Base-by-base conservation (phyloP, 306 rosid species). In the Cucurbita argyrosperma region DNA sequence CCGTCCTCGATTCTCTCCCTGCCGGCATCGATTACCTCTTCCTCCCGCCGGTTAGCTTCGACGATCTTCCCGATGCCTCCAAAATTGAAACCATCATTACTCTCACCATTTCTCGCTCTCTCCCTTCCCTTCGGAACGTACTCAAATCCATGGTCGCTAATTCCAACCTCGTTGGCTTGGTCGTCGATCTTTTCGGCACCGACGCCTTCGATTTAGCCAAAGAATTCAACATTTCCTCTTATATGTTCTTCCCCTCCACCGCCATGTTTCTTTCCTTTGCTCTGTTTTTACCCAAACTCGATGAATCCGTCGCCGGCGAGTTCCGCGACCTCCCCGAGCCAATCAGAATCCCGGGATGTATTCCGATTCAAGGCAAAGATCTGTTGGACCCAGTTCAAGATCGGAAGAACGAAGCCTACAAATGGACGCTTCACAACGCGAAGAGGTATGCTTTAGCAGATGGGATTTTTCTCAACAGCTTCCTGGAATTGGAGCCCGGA, bases 101-200 rank as follows among this genome's bases (percentile, higher is more conserved):
- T n/a, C 88, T 82, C 79, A 80, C 86, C 51, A 75, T 85, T 26
- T 7, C 76, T 15, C 86, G 88, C 9, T 85, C 86, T 1, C 77
- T 82, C 10, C 18, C 81, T 3, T 73, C 69, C 11, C 18, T 85
- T 4, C 64, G 69, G 0, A 43, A 57, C 8, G 64, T 43, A 0
- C 8, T 84, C 7, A 16, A 37, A 53, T 60, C 82, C 5, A 39
- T 84, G n/a, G 10, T 19, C n/a, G 0, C 62, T 0, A 23, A 56
- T 4, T 19, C 37, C 6, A 71, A 65, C 39, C 62, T 84, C 38
- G 77, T 82, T 1, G 84, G 84, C 21, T 35, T 85, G 8, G 79
- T 84, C 8, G 82, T 85, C 13, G 96, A 90, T 76, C 82, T 85
- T 51, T 90, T 90, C 5, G 84, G 85, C 42, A 90, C 95, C 26